Evolutionary conservation across 345 rosid genomes (phyloP).

Genomic region (Draba incana): DNA sequence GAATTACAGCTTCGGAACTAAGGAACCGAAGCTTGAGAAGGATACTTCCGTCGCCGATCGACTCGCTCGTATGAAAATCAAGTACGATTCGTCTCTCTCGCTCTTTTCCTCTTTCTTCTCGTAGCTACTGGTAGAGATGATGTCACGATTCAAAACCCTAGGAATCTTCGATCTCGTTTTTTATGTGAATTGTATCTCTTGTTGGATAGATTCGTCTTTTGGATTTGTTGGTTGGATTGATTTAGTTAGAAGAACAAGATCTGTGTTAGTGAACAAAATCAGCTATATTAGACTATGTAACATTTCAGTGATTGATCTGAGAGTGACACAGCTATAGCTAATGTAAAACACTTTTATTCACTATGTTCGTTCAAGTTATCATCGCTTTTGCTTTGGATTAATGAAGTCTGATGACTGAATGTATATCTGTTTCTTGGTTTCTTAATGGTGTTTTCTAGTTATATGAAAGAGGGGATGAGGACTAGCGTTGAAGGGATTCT

Average conservation of each 20-base stretch:
- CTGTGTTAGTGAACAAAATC: not conserved
- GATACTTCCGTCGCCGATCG: conserved; percentile 97
- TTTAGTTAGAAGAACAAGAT: not conserved
- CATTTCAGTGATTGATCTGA: conserved; percentile 22
- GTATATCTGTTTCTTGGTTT: conserved; percentile 15
- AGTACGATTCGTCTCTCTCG: conserved; percentile 47
- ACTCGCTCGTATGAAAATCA: conserved; percentile 98
- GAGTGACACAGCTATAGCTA: not conserved
- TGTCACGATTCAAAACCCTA: conserved; percentile 46
- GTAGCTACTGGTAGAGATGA: conserved; percentile 3
- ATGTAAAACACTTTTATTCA: not conserved
- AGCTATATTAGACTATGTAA: not conserved
- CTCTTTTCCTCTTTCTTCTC: not conserved
- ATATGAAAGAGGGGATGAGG: conserved; percentile 98
- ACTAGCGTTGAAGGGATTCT: conserved; percentile 93
- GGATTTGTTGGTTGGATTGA: too few species aligned
- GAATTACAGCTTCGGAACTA: conserved; percentile 94
- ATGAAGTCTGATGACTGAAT: conserved; percentile 2
- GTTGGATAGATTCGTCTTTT: too few species aligned
- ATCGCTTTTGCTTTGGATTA: conserved; percentile 1
- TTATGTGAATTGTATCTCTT: not conserved
- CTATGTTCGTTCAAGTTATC: not conserved
- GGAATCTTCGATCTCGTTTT: conserved; percentile 25
- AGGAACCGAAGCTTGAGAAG: conserved; percentile 95
- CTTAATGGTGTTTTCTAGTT: conserved; percentile 51